Evolutionary conservation across 2,329 filamentous ascomycete species (phyloP), one percentile per base, ranked within the genome.

Genomic region (Sporothrix dimorphospora): DNA sequence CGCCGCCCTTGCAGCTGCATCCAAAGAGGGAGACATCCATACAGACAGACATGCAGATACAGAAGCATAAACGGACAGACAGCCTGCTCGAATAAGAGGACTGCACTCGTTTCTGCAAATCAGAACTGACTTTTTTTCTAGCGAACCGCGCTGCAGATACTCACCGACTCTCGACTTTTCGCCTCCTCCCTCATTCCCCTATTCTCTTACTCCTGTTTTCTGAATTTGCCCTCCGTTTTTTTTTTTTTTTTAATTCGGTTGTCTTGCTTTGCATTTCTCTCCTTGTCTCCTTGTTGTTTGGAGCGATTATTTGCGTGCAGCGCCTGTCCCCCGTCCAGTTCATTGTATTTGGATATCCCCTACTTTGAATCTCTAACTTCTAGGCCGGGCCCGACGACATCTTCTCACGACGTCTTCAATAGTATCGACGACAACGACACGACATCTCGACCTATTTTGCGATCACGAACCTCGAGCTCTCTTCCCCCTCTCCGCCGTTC

Each of bases 1-100:
- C 68, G 27, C 42, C 66, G 71, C 72, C 74, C 73, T 68, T 75
- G 75, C 75, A 75, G 74, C 57, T 71, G 49, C 55, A 38, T 24
- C 27, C 7, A 45, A 51, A 49, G 40, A 57, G 61, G 59, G 47
- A 67, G 59, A 71, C 21, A 30, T 30, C 71, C 55, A 70, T 51
- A 55, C 72, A 69, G 38, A 53, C 14, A 16, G 16, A 59, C 38
- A 38, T 4, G 16, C 24, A 67, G 65, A 66, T n/a, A n/a, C 38
- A 12, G 24, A 14, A 34, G 19, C 45, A 67, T 14, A 69, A 68
- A 27, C 38, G 21, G 38, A 24, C 38, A 45, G 14, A 63, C 72
- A 30, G 42, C 24, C 63, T 57, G 11, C 45, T 27, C 38, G 55
- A 38, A 69, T 27, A 65, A 6, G 27, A 45, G 11, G 24, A 55